Base-by-base conservation (phyloP, 108 stramenopile genomes). In the Conticribra weissflogii region DNA sequence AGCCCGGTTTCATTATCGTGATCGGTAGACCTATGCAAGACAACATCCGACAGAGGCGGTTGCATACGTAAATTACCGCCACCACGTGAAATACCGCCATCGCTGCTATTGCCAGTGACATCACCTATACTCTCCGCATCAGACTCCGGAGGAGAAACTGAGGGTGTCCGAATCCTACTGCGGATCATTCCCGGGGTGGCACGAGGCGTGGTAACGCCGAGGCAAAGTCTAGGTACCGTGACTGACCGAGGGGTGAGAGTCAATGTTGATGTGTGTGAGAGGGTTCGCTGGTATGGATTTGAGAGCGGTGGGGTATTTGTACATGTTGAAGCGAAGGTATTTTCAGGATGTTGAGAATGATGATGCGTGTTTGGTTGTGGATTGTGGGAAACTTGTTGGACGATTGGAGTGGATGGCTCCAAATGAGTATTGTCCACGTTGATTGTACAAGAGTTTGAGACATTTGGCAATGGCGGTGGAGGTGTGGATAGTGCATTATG, bases 161-260 rank as follows among this genome's bases (percentile, higher is more conserved):
- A 81, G 3, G 71, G 76, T 19, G 63, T 64, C 16, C 80, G 75
- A 36, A 81, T 22, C 31, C 48, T 66, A 28, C 63, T 22, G 53
- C 80, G 80, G 48, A 81, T 81, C 25, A 81, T 63, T n/a, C 80
- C 75, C 2, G 80, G 76, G 32, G 57, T 78, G 18, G 79, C 54
- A 30, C 70, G 74, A 15, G 34, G 44, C 22, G 49, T 71, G 29
- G 61, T 9, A 33, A n/a, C n/a, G n/a, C n/a, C n/a, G n/a, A n/a
- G n/a, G n/a, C n/a, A n/a, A n/a, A n/a, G n/a, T n/a, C 74, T 30
- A 30, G 64, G 56, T 67, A 58, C 16, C 1, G 49, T 63, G 4
- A 46, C 16, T 55, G 59, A 23, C 34, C 32, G 47, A 48, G 70
- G 36, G 33, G 46, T 2, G 19, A 7, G 49, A 23, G 32, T 21